Conservation (phyloP, 495 filamentous ascomycete genomes). For the Alectoria sarmentosa region DNA sequence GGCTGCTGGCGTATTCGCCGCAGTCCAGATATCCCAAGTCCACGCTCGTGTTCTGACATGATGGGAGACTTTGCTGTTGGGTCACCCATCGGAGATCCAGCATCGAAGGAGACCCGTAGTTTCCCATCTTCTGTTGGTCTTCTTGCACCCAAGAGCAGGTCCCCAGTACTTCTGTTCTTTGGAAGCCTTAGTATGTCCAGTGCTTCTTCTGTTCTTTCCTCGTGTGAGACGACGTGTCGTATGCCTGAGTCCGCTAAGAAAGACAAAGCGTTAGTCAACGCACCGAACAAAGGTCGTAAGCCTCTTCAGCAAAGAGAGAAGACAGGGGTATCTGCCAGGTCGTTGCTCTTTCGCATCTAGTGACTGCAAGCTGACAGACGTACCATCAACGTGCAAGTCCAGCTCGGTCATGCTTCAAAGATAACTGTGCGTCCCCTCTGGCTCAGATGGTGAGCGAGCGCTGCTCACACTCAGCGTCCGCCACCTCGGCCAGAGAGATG, state of each 20-base stretch:
- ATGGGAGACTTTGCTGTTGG: constrained; percentile 46
- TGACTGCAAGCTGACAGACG: neutral
- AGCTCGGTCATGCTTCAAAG: constrained; percentile 20
- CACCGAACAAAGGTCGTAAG: neutral
- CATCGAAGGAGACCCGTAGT: constrained; percentile 39
- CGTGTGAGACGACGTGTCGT: constrained; percentile 18
- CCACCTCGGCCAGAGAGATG: constrained; percentile 16
- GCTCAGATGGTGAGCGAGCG: constrained; percentile 9
- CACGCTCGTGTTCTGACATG: constrained; percentile 52
- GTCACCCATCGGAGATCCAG: constrained; percentile 36
- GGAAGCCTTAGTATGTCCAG: constrained; percentile 35
- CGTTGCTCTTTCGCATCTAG: neutral
- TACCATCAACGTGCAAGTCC: constrained; percentile 15
- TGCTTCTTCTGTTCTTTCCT: constrained; percentile 8
- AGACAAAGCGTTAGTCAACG: constrained; percentile 3
- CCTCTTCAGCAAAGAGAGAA: neutral
- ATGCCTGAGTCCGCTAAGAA: constrained; percentile 9
- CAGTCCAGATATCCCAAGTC: constrained; percentile 65
- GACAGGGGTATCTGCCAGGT: neutral
- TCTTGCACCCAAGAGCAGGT: constrained; percentile 43
- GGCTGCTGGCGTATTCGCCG: constrained; percentile 88
- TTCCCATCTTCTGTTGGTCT: constrained; percentile 20
- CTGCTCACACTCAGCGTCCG: constrained; percentile 8
- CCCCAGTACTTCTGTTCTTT: constrained; percentile 58
- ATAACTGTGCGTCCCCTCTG: neutral